Base-by-base conservation (phyloP, 768 basidiomycete genomes). In the Russula brevipes region DNA sequence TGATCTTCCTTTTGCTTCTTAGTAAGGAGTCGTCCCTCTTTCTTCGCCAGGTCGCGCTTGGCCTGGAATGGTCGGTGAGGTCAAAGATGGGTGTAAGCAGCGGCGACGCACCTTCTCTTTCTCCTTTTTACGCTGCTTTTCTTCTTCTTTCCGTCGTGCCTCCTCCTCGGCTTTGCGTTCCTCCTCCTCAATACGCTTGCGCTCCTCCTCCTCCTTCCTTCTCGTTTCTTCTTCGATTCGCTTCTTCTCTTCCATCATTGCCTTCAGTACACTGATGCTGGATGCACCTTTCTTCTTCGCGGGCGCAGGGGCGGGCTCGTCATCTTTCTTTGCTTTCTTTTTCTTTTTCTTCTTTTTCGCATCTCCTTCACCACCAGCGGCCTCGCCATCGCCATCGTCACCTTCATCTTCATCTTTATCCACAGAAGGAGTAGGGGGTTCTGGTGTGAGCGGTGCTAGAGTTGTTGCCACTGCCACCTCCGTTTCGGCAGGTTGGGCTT, bases 1-100 rank as follows among this genome's bases (percentile, higher is more conserved):
- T 82, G 87, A 73, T 98, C 95, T 71, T 92, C 89, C 75, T 94
- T 96, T 74, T 98, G 95, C 76, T 95, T 97, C 75, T 96, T 94
- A n/a, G 96, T 98, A 54, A 98, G 81, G 31, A 96, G 77, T 51
- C 89, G 85, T 30, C 97, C 97, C 76, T 98, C 95, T 73, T 94
- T 96, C 81, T 90, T 93, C 14, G 90, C 87, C 56, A 89, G 73
- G 69, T 97, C 95, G 56, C 85, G 86, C 75, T 96, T 97, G 50
- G 84, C 88, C 94, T 95, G 70, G 58, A 50, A 44, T 44, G 63
- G 57, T 46, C 35, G 9, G 54, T 51, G 14, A 35, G 38, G 53
- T 60, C 12, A 41, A 36, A 54, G 51, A 54, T 38, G 64, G 49
- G 64, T 36, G 62, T 54, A 56, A 63, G 5, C 63, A 46, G 7